phyloP scores from a whole-genome alignment of 352 stramenopile genomes.

The Plasmopara halstedii region DNA sequence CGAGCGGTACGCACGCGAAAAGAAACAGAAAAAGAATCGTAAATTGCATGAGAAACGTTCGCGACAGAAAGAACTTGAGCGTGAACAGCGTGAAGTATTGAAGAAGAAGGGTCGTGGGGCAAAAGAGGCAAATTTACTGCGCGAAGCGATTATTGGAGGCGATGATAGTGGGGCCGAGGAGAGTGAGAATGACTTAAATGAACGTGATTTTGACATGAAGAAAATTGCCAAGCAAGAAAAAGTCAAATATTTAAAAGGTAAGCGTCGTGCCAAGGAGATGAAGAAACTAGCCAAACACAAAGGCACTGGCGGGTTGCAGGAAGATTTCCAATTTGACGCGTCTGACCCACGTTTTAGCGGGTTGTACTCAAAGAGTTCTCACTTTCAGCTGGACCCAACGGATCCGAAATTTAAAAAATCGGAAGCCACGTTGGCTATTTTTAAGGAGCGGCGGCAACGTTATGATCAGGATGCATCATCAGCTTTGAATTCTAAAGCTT shows the following conservation, averaged over 20 bases:
- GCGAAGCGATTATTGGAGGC: conserved; percentile 44
- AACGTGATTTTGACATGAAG: conserved; percentile 85
- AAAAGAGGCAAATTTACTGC: conserved; percentile 45
- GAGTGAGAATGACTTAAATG: conserved; percentile 29
- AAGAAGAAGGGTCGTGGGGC: conserved; percentile 46
- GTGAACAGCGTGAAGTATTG: conserved; percentile 59
- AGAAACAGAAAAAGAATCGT: conserved; percentile 82
- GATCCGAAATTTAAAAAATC: conserved; percentile 82
- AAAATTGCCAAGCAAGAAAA: conserved; percentile 70
- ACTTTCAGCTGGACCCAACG: conserved; percentile 79
- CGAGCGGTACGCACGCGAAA: conserved; percentile 76
- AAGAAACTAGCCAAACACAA: conserved; percentile 57
- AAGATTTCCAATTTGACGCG: conserved; percentile 72
- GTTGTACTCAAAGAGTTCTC: conserved; percentile 66
- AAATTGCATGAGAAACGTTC: conserved; percentile 74
- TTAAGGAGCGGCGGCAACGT: conserved; percentile 67
- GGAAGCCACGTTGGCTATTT: conserved; percentile 70
- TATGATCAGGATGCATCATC: conserved; percentile 24
- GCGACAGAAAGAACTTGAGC: conserved; percentile 48
- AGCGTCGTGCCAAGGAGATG: conserved; percentile 70
- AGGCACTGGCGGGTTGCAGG: conserved; percentile 40
- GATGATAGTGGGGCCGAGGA: conserved; percentile 22
- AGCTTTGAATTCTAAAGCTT: background rate
- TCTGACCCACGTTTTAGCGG: conserved; percentile 65
- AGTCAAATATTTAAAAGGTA: conserved; percentile 64